Evolutionary conservation across 208 protist species (phyloP).

Genomic region (Trypanosoma grayi): DNA sequence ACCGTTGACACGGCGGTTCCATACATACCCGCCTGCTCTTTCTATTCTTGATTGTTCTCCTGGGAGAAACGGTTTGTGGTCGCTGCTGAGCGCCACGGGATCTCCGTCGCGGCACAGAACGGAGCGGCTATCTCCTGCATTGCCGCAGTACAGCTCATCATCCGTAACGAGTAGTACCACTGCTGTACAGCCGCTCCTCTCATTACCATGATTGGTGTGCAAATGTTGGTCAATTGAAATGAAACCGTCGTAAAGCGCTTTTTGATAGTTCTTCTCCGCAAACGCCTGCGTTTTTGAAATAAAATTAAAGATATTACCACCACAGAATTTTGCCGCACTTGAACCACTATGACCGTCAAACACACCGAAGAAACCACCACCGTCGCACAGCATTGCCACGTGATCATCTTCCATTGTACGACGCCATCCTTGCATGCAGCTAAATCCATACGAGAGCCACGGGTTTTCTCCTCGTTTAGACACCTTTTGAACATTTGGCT

Average conservation of each 20-base stretch:
- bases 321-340: constrained; percentile 73
- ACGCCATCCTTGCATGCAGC: constrained; percentile 91
- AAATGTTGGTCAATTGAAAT: constrained; percentile 81
- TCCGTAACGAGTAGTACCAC: constrained; percentile 76
- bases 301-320: constrained; percentile 74
- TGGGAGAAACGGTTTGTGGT: constrained; percentile 92
- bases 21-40: constrained; percentile 89
- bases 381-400: constrained; percentile 60
- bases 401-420: constrained; percentile 91
- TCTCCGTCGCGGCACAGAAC: constrained; percentile 85
- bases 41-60: constrained; percentile 87
- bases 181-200: constrained; percentile 87
- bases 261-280: constrained; percentile 44
- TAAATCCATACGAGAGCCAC: constrained; percentile 58
- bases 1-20: constrained; percentile 93
- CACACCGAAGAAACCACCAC: constrained; percentile 87
- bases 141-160: constrained; percentile 85
- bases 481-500: constrained; percentile 78
- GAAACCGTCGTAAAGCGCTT: constrained; percentile 86
- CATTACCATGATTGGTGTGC: constrained; percentile 34
- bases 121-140: constrained; percentile 92
- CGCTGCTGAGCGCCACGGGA: constrained; percentile 86
- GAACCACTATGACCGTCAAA: constrained; percentile 91
- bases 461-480: constrained; percentile 67
- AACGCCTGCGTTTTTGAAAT: constrained; percentile 59